phyloP scores from a whole-genome alignment of 768 basidiomycete species.

The Naganishia onofrii region DNA sequence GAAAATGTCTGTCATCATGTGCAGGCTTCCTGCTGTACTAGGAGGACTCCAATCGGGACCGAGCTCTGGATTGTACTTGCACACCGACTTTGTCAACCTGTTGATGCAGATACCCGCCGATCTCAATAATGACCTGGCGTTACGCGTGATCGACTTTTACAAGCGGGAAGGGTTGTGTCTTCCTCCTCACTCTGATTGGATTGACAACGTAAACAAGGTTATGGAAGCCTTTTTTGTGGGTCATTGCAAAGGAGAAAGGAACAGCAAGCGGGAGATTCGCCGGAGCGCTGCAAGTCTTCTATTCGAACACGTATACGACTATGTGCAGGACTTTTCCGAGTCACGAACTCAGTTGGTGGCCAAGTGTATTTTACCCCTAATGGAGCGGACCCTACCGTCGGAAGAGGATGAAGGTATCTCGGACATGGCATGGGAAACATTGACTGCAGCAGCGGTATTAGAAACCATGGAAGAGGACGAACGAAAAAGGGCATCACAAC shows the following conservation, averaged over 20 bases:
- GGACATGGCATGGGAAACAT: conserved; percentile 43
- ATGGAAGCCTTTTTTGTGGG: conserved; percentile 42
- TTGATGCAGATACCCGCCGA: conserved; percentile 50
- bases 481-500: conserved; percentile 36
- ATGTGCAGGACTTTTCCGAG: conserved; percentile 45
- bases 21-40: conserved; percentile 41
- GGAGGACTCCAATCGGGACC: conserved; percentile 39
- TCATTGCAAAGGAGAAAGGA: background rate
- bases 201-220: conserved; percentile 49
- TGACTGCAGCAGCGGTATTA: conserved; percentile 45
- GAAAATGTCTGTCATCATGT: conserved; percentile 33
- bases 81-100: conserved; percentile 46
- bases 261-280: conserved; percentile 22
- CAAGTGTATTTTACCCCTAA: conserved; percentile 50
- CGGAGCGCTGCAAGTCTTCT: conserved; percentile 41
- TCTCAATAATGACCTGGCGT: conserved; percentile 45
- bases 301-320: conserved; percentile 47
- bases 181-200: conserved; percentile 49
- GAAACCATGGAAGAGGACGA: conserved; percentile 51
- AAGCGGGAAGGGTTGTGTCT: conserved; percentile 46
- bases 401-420: conserved; percentile 49
- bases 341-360: conserved; percentile 46
- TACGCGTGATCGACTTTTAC: conserved; percentile 47
- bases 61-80: conserved; percentile 36
- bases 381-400: conserved; percentile 47